Evolutionary conservation across 2,329 filamentous ascomycete genomes (phyloP), one percentile per base, ranked within the genome.

Genomic region (Neonectria magnoliae): DNA sequence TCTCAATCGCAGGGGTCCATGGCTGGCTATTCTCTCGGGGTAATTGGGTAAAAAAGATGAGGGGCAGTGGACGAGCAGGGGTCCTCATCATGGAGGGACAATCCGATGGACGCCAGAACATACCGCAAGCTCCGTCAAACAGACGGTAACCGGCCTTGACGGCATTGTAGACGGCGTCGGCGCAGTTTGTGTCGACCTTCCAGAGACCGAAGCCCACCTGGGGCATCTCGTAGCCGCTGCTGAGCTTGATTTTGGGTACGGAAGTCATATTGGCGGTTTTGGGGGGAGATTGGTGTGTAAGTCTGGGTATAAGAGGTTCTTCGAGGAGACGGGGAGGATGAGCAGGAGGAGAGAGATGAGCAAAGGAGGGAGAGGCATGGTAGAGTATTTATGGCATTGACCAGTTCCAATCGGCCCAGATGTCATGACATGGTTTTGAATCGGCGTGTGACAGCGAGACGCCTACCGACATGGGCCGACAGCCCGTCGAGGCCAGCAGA

Each of bases 161-260:
- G 76, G 88, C 88, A 68, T 94, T 90, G 85, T 95, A 95, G 71
- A 95, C 89, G 65, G 87, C 88, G 73, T 95, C 91, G 73, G 92
- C 89, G 60, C 88, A 89, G 58, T 88, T 86, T 71, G 91, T 91
- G 78, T 88, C 88, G 69, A 96, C 91, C 83, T 96, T 96, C 93
- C 93, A 96, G 71, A 95, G 86, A 64, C 91, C 91, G 77, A 92
- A 92, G 79, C 91, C 91, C 70, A 93, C 90, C 78, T 90, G 87
- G 75, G 90, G 91, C 91, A 93, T 93, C 73, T 91, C 84, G 73
- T 86, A 76, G 80, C 89, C 88, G 79, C 83, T 88, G 81, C 82
- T 90, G 67, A 91, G 86, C 81, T 89, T 90, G 78, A 90, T 82
- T 64, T 80, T 87, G 55, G 77, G 76, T 27, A 76, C 70, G 52